Evolutionary conservation across 306 rosid species (phyloP).

Genomic region (Abrus precatorius): DNA sequence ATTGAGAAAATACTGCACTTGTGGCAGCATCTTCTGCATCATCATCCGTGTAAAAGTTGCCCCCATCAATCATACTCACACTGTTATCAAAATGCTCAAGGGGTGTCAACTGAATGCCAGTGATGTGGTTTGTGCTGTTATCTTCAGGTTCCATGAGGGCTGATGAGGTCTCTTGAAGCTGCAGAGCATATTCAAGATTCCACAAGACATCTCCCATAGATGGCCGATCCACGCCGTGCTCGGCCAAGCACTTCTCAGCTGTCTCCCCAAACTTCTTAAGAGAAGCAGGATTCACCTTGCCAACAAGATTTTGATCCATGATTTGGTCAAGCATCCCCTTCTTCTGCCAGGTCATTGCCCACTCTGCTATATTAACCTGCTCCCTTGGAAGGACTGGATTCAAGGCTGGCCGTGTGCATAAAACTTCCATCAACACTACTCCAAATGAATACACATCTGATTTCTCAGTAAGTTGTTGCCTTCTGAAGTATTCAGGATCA

Average conservation of each 20-base stretch:
- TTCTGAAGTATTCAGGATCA: conserved; percentile 91
- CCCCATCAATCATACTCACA: conserved; percentile 74
- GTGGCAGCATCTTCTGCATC: conserved; percentile 77
- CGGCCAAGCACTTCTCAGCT: conserved; percentile 94
- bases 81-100: conserved; percentile 85
- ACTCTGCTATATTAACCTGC: conserved; percentile 90
- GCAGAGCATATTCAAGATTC: conserved; percentile 89
- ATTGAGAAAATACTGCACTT: conserved; percentile 92
- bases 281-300: conserved; percentile 82
- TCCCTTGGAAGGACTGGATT: conserved; percentile 92
- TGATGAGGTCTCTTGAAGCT: conserved; percentile 88
- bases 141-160: conserved; percentile 87
- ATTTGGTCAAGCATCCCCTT: conserved; percentile 93
- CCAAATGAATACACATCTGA: conserved; percentile 95
- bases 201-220: conserved; percentile 93
- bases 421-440: conserved; percentile 90
- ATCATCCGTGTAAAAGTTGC: conserved; percentile 65
- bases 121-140: conserved; percentile 92
- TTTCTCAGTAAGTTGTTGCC: conserved; percentile 91
- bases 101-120: conserved; percentile 75
- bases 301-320: conserved; percentile 85
- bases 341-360: conserved; percentile 92
- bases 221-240: conserved; percentile 86
- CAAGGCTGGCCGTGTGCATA: conserved; percentile 90
- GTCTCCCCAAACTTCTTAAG: conserved; percentile 90